Base-by-base conservation (phyloP, 2,329 filamentous ascomycete genomes). In the Colletotrichum lindemuthianum region DNA sequence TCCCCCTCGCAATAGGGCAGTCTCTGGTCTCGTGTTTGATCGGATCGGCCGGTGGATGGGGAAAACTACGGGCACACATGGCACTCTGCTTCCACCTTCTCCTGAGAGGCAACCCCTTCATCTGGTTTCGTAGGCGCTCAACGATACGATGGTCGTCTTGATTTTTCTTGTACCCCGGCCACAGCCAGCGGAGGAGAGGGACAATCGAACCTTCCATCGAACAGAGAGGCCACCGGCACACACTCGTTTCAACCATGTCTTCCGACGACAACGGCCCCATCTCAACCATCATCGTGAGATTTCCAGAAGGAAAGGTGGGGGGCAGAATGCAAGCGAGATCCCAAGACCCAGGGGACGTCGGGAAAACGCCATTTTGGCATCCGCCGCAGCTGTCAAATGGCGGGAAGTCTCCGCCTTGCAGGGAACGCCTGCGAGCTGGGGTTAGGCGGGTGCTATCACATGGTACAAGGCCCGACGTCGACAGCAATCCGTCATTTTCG, bases 371-470 rank as follows among this genome's bases (percentile, higher is more conserved):
- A 65, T 65, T 55, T 53, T 55, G 57, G 56, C 57, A 64, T 44
- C 60, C 50, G 44, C 37, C 51, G 51, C 51, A 64, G 64, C 64
- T 66, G 64, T 66, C 64, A 65, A 63, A 66, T 50, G 52, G 56
- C 64, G 64, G 64, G 60, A 64, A 60, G 55, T 15, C 37, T 49
- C 64, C 64, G 59, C 64, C n/a, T 8, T 59, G 43, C 59, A 64
- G 56, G 50, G 55, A 55, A 45, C 15, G n/a, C 36, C 47, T 37
- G 52, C 39, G 51, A 55, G 53, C 16, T 34, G 33, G 37, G 44
- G 34, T 44, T 33, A 37, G 47, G 37, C 45, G 51, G 45, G 40
- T 40, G 47, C 47, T 36, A 16, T 9, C 52, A 40, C 15, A 6
- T 6, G 16, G 16, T 10, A 12, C 15, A 41, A n/a, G 9, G 13